Conservation (phyloP, 306 rosid species). For the Cyclanthera cordifolia region DNA sequence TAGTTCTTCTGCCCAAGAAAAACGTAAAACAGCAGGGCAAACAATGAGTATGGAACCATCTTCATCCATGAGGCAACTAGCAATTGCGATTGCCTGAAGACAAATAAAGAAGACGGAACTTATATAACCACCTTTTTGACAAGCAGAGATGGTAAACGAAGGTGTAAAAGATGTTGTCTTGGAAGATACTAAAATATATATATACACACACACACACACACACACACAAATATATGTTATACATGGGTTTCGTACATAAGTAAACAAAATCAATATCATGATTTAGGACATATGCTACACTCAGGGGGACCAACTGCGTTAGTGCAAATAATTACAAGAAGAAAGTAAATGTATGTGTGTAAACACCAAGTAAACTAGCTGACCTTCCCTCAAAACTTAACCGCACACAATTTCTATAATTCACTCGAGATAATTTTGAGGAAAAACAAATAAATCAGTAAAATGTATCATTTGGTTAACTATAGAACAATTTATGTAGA, state of each 20-base stretch:
- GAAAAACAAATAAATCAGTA: not conserved
- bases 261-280: not conserved
- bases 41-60: constrained; percentile 81
- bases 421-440: not conserved
- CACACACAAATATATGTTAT: too few species aligned
- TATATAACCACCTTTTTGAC: not conserved
- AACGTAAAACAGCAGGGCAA: constrained; percentile 90
- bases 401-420: not conserved
- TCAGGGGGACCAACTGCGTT: not conserved
- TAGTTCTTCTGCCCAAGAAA: constrained; percentile 91
- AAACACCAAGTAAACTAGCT: not conserved
- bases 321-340: not conserved
- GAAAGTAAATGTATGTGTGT: not conserved
- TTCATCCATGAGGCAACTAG: constrained; percentile 70
- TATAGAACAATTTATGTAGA: not conserved
- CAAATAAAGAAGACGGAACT: constrained; percentile 3
- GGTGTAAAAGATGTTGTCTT: not conserved
- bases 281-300: not conserved
- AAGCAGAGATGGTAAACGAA: not conserved
- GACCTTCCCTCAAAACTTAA: not conserved
- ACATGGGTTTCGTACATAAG: not conserved
- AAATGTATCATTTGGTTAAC: not conserved
- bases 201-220: not conserved
- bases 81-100: constrained; percentile 80
- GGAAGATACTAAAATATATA: not conserved